Evolutionary conservation across 2,329 filamentous ascomycete genomes (phyloP), one percentile per base, ranked within the genome.

Genomic region (Dryadomyces quercivorus): DNA sequence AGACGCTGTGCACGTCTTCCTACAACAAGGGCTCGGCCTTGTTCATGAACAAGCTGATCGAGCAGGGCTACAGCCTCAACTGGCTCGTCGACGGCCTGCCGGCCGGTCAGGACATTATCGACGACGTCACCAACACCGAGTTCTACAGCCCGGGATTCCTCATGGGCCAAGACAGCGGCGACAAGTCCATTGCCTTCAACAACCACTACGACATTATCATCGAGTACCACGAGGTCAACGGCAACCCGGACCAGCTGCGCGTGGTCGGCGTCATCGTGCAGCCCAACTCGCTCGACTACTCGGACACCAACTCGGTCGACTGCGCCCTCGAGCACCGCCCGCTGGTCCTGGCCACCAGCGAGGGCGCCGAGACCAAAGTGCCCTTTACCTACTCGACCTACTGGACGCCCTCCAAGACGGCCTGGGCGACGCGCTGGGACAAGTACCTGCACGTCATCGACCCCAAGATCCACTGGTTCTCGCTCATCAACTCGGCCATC

Each of bases 401-500:
- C 69, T 98, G 93, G 93, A 80, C 78, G 55, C 81, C 83, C 61
- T 96, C 90, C 0, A 66, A 77, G 1, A 97, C 91, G 1, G 88
- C 86, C 1, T 98, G 95, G 85, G 93, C 93, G 31, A 98, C 93
- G 13, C 82, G 93, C 60, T 98, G 93, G 93, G 93, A 98, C 75
- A 97, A 95, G 71, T 97, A 97, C 67, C 78, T 98, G 40, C 92
- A 97, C 65, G 92, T 98, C 34, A 94, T 91, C 65, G 91, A 97
- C 68, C 91, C 93, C 52, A 94, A 93, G 75, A 97, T 98, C 63
- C 93, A 98, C 69, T 98, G 93, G 93, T 95, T 97, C 74, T 96
- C 91, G 57, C 82, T 98, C 51, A 87, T 97, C 71, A 95, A 95
- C 70, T 96, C 91, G 40, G 88, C 93, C 51, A 84, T 97, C 47